Base-by-base conservation (phyloP, 2,329 filamentous ascomycete species). In the Cladophialophora bantiana region DNA sequence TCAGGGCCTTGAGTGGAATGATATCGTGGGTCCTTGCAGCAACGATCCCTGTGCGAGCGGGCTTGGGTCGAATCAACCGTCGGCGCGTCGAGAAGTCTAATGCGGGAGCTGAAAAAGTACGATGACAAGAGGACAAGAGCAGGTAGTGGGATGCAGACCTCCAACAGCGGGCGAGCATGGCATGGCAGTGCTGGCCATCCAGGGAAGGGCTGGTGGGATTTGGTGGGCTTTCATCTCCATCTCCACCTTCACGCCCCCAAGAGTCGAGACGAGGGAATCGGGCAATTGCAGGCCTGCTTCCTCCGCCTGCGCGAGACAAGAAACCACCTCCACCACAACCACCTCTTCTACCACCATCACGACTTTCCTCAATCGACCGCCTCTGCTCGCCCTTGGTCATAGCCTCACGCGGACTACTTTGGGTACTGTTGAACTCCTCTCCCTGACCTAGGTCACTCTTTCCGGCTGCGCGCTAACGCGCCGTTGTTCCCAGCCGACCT, bases 21-120 rank as follows among this genome's bases (percentile, higher is more conserved):
- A 61, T 61, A 61, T 61, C 45, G 59, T 61, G 59, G 45, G 45
- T 53, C 48, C 59, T 6, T 53, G 45, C 34, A 59, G n/a, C 18
- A 18, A 38, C 59, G 32, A 53, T 61, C 9, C 34, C 52, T 45
- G 32, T 12, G 9, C 40, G 40, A 10, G 13, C 20, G 31, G 31
- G 40, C 38, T 20, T 35, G 13, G 13, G 45, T 34, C 58, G 58
- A 61, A 61, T 61, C 58, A 61, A 35, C 42, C 58, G 45, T 50
- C 45, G 42, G 32, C 59, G 59, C 48, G 45, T 59, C 26, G 59
- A 61, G 42, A 48, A 18, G 45, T 61, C 48, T 61, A 61, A 61
- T 53, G 59, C 48, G 45, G 45, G 40, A 54, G 59, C 59, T 61
- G 59, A 61, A 50, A 42, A 50, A 40, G 48, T 26, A 26, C 26